Conservation (phyloP, 2,329 filamentous ascomycete genomes). For the Plenodomus biglobosus region DNA sequence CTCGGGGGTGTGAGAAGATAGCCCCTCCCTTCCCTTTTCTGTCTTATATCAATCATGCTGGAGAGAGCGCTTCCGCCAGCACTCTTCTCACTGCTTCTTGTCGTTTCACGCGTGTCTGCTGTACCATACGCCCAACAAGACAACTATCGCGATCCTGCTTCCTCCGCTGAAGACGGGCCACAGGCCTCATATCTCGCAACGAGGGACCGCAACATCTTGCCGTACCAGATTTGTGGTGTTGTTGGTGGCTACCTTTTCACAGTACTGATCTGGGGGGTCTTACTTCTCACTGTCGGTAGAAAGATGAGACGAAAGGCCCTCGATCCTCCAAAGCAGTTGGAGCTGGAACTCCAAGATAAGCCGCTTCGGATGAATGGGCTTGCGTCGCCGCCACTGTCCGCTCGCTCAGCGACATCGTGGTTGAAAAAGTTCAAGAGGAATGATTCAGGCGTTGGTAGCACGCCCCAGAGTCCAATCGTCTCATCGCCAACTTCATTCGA, state of each 20-base stretch:
- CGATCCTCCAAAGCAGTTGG: constrained; percentile 54
- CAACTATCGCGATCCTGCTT: constrained; percentile 31
- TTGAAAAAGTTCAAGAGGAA: constrained; percentile 38
- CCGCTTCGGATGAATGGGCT: constrained; percentile 21
- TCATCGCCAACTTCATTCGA: constrained; percentile 74
- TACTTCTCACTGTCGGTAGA: constrained; percentile 52
- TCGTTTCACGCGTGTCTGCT: constrained; percentile 26
- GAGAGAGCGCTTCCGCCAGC: constrained; percentile 26
- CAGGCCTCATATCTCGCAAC: constrained; percentile 33
- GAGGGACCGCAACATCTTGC: constrained; percentile 60
- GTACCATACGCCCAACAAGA: constrained; percentile 28
- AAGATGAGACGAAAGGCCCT: constrained; percentile 50
- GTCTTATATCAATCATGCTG: constrained; percentile 29
- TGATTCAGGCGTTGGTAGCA: constrained; percentile 32
- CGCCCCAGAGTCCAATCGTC: constrained; percentile 42
- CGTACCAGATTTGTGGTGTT: constrained; percentile 80
- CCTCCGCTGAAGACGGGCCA: constrained; percentile 33
- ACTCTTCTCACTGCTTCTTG: constrained; percentile 31
- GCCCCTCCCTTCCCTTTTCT: constrained; percentile 8
- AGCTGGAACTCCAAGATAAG: constrained; percentile 61
- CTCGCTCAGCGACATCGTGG: constrained; percentile 37
- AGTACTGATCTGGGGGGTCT: constrained; percentile 70
- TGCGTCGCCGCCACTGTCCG: constrained; percentile 28
- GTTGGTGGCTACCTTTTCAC: constrained; percentile 80
- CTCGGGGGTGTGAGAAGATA: constrained; percentile 9